A percentile compares a stretch with the other conserved stretches of the same genome.
These are phyloP conservation scores for Zymoseptoria pseudotritici DNA, from an alignment of 2,329 filamentous ascomycete species.

Conservation along the genomic window DNA sequence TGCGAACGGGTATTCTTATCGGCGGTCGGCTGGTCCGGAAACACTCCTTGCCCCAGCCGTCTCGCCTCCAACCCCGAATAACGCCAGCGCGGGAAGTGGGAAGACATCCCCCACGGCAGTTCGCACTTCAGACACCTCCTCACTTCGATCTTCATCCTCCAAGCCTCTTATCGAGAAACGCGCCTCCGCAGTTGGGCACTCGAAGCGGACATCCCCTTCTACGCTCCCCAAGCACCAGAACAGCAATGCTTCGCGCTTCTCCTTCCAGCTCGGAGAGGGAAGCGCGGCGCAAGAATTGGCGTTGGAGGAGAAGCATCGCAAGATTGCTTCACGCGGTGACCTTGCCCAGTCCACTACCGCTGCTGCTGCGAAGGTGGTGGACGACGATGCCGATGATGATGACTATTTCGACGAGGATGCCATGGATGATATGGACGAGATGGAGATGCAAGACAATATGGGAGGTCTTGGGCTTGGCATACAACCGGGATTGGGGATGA, in stretches of 20 bases:
- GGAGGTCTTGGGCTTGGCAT: background rate
- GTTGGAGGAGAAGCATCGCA: constrained; percentile 60
- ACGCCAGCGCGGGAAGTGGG: too few relatives aligned
- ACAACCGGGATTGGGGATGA: background rate
- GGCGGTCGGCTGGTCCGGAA: constrained; percentile 1
- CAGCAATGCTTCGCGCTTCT: constrained; percentile 72
- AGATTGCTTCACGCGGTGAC: constrained; percentile 10
- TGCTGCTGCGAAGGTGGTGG: constrained; percentile 8
- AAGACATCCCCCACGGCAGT: background rate
- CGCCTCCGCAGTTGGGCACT: constrained; percentile 24
- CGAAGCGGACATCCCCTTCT: constrained; percentile 9
- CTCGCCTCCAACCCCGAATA: background rate
- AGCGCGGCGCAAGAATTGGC: constrained; percentile 57
- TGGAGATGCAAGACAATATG: constrained; percentile 31
- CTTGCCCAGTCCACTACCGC: constrained; percentile 6
- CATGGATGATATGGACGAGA: constrained; percentile 41
- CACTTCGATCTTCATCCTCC: constrained; percentile 7
- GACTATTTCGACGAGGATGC: constrained; percentile 33
- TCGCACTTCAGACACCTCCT: constrained; percentile 6
- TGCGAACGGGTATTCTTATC: too few relatives aligned
- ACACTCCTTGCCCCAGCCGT: background rate
- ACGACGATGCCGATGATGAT: constrained; percentile 28
- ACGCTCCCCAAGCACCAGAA: constrained; percentile 36
- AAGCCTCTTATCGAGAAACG: constrained; percentile 24
- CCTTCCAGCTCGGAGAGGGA: constrained; percentile 70